Base-by-base conservation (phyloP, 1,284 basidiomycete species). In the Pseudozyma hubeiensis region DNA sequence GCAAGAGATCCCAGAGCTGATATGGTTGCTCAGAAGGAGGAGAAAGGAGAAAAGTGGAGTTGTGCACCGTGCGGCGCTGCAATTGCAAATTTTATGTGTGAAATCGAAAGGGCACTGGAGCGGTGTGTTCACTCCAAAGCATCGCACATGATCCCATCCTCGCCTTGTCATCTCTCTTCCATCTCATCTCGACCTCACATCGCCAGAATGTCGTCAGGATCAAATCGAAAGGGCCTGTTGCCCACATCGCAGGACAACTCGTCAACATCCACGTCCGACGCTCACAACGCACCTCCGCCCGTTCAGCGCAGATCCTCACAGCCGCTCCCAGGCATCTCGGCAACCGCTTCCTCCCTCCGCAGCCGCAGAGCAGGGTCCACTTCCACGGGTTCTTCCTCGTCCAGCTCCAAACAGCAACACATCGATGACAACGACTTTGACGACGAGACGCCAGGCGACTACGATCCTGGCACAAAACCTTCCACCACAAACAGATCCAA, bases 281-380 rank as follows among this genome's bases (percentile, higher is more conserved):
- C 44, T 14, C 16, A 24, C 39, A 66, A 39, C 35, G 39, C 61
- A 39, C 52, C 70, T 19, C 57, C 73, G 13, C 35, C 44, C 11
- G 60, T 76, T 41, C 74, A 76, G 34, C 64, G 74, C 10, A 34
- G 74, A 43, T 73, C 74, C 1, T 76, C 74, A 2, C 66, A 75
- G 43, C 78, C 80, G n/a, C 55, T 82, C 7, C 79, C 81, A 2
- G 81, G 81, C 40, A 80, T 82, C 37, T 81, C 79, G 30, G 69
- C 77, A 14, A 82, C 81, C 16, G 81, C 80, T 16, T 80, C 78
- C 3, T 81, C 79, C 8, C 60, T 82, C 31, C 80, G 81, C 9
- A 76, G 63, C 17, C 71, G 79, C 14, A 70, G 80, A 47, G 61
- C 67, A 1, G 63, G 62, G 0, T 65, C 57, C 19, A 64, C 70